These are phyloP conservation scores for Peronospora belbahrii DNA, from an alignment of 352 stramenopile genomes.

Conservation along the genomic window DNA sequence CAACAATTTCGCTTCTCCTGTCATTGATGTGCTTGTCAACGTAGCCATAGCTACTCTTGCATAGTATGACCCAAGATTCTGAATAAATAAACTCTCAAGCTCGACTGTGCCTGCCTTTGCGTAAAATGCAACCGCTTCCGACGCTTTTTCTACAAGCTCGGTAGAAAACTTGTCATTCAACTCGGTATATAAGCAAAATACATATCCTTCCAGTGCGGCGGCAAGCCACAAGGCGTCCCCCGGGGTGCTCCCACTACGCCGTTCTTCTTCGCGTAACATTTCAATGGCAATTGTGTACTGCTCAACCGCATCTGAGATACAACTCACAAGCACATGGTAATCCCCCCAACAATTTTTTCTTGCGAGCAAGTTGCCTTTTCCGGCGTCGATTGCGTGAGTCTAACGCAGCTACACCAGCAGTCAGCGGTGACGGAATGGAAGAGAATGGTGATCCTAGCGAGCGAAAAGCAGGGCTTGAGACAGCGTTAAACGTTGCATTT, in stretches of 20 bases:
- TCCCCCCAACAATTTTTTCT: conserved; percentile 78
- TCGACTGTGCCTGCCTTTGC: conserved; percentile 49
- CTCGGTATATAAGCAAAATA: conserved; percentile 51
- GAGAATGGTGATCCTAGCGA: conserved; percentile 14
- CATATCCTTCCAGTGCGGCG: conserved; percentile 66
- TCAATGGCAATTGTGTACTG: conserved; percentile 68
- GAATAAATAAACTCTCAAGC: conserved; percentile 65
- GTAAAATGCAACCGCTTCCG: conserved; percentile 63
- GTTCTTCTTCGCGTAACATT: conserved; percentile 69
- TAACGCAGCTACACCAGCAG: conserved; percentile 18
- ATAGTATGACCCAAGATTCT: conserved; percentile 72
- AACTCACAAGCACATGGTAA: conserved; percentile 63
- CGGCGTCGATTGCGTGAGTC: conserved; percentile 39
- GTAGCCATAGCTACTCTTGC: conserved; percentile 28
- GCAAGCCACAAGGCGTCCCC: conserved; percentile 75
- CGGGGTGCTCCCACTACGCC: conserved; percentile 34
- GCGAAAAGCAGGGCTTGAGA: conserved; percentile 11
- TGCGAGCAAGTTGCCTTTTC: conserved; percentile 47
- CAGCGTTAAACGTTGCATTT: conserved; percentile 5
- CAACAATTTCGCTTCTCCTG: conserved; percentile 31
- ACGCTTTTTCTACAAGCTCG: conserved; percentile 74
- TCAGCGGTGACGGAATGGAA: conserved; percentile 32
- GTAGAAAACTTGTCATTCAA: conserved; percentile 48
- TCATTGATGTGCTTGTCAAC: conserved; percentile 7
- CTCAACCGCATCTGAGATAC: conserved; percentile 53